Evolutionary conservation across 116 monocot species (phyloP).

Genomic region (Dioscorea cayenensis): DNA sequence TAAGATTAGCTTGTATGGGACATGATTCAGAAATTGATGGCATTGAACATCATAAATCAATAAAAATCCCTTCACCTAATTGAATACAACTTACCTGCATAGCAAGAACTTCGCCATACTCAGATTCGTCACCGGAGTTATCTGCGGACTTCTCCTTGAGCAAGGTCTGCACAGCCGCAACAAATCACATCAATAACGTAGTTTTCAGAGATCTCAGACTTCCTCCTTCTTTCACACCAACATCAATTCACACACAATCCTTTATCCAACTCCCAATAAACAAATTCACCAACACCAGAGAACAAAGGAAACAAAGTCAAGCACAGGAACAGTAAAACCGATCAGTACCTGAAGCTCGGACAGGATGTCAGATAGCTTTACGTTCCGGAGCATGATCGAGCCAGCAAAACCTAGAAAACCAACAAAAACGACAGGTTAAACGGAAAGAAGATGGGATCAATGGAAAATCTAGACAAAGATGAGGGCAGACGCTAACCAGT

Average conservation of each 20-base stretch:
- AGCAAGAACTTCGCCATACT: conserved; percentile 4
- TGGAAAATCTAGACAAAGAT: not conserved
- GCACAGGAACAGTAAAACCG: not conserved
- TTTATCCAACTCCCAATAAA: not conserved
- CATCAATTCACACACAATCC: not conserved
- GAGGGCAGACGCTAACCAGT: conserved; percentile 1
- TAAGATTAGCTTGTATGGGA: too few species aligned
- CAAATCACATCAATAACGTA: not conserved
- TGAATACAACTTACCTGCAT: not conserved
- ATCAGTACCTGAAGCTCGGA: conserved; percentile 10
- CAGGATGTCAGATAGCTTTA: conserved; percentile 2
- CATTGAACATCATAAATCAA: too few species aligned
- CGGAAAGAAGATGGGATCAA: not conserved
- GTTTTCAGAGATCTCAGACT: too few species aligned
- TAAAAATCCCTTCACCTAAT: not conserved
- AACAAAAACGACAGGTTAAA: not conserved
- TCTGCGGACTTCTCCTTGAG: conserved; percentile 8
- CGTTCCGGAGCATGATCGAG: conserved; percentile 10
- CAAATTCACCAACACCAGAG: not conserved
- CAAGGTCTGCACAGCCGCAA: not conserved
- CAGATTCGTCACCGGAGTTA: not conserved
- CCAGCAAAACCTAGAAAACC: conserved; percentile 7
- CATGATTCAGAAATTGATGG: too few species aligned
- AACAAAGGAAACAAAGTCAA: not conserved
- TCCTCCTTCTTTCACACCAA: not conserved